phyloP scores from a whole-genome alignment of 2,329 filamentous ascomycete species.

The Microsporum audouinii region DNA sequence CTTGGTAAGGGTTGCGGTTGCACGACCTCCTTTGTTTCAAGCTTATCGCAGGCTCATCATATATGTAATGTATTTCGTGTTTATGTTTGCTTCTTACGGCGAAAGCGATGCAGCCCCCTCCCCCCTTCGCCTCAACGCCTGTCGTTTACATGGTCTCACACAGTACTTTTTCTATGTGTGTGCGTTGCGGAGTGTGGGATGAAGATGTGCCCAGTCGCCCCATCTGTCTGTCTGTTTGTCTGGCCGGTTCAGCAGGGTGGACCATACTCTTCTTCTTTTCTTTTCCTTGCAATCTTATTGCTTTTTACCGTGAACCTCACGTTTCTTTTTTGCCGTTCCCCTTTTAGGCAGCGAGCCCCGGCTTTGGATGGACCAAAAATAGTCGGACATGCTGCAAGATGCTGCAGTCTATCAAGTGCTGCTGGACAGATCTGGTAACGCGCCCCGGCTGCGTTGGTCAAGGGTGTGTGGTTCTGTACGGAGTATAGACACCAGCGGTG shows the following conservation, averaged over 20 bases:
- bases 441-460: conserved; percentile 1
- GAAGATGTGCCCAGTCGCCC: conserved; percentile 1
- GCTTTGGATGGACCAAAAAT: conserved; percentile 4
- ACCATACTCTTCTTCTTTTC: not conserved
- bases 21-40: conserved; percentile 7
- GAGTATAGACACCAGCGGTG: not conserved
- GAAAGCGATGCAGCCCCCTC: not conserved
- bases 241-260: conserved; percentile 2
- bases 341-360: conserved; percentile 3
- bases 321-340: not conserved
- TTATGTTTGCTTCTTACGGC: conserved; percentile 1
- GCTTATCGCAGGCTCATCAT: not conserved
- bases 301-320: conserved; percentile 6
- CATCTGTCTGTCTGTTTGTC: not conserved
- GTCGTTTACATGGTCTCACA: conserved; percentile 1
- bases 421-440: conserved; percentile 1
- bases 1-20: conserved; percentile 5
- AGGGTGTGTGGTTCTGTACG: not conserved
- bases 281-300: not conserved
- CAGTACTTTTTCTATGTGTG: not conserved
- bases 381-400: conserved; percentile 1
- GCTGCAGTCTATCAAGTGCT: conserved; percentile 4
- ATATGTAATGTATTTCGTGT: not conserved
- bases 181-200: not conserved
- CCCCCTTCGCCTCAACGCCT: not conserved